A percentile compares a stretch with the other conserved stretches of the same genome.
These are phyloP conservation scores for Cercophora newfieldiana DNA, from an alignment of 495 filamentous ascomycete species.

Conservation along the genomic window DNA sequence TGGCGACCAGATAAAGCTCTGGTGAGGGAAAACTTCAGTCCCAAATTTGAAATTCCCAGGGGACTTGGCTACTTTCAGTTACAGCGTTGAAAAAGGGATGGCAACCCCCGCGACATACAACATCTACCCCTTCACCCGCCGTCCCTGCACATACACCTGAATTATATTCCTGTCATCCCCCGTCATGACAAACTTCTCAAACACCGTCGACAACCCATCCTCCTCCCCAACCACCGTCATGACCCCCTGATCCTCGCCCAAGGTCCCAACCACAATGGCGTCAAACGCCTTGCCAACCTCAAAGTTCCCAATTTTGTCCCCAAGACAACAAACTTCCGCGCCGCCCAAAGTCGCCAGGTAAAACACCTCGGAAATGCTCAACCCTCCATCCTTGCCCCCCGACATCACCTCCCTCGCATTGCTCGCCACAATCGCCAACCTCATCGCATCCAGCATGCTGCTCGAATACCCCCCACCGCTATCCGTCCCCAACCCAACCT, in stretches of 20 bases:
- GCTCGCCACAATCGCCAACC: slow-evolving; percentile 61
- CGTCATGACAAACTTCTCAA: slow-evolving; percentile 68
- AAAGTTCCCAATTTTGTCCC: slow-evolving; percentile 58
- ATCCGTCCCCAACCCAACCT: slow-evolving; percentile 67
- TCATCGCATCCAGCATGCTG: slow-evolving; percentile 61
- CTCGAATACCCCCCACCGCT: slow-evolving; percentile 63
- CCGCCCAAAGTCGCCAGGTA: slow-evolving; percentile 65
- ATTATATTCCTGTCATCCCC: slow-evolving; percentile 65
- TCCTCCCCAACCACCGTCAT: slow-evolving; percentile 57
- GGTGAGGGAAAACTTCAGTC: too few species aligned
- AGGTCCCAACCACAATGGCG: slow-evolving; percentile 55
- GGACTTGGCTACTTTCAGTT: too few species aligned
- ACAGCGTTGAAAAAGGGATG: too few species aligned
- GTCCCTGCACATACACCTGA: slow-evolving; percentile 58
- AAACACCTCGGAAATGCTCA: slow-evolving; percentile 57
- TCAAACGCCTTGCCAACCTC: slow-evolving; percentile 64
- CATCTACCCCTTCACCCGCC: slow-evolving; percentile 37
- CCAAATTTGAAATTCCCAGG: too few species aligned
- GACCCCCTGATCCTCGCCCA: slow-evolving; percentile 41
- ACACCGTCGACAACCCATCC: slow-evolving; percentile 47
- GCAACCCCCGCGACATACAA: too few species aligned
- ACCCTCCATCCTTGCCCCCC: slow-evolving; percentile 46
- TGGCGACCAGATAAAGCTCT: too few species aligned
- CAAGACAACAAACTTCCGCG: slow-evolving; percentile 60
- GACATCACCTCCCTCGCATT: slow-evolving; percentile 53